Evolutionary conservation across 225 moss, liverwort and hornwort genomes (phyloP).

Genomic region (Bryoerythrophyllum caledonicum): DNA sequence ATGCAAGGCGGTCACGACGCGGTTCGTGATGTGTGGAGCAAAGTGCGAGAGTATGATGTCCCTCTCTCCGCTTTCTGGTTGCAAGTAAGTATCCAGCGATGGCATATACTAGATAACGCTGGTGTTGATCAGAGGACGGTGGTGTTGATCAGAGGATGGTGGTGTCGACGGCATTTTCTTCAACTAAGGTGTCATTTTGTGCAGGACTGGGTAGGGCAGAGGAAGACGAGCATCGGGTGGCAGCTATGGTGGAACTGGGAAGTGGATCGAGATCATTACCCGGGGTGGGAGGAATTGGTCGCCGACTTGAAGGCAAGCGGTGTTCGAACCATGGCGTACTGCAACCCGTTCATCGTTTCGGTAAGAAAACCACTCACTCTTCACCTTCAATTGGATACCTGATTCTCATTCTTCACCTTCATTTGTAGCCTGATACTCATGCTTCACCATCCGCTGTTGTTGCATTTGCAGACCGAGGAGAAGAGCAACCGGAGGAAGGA

Average conservation of each 20-base stretch:
- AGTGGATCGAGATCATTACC: constrained; percentile 78
- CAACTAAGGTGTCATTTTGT: background rate
- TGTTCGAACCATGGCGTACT: constrained; percentile 78
- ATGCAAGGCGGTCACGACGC: constrained; percentile 77
- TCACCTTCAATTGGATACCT: constrained; percentile 23
- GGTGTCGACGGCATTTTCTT: too few relatives aligned
- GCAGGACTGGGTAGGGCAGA: constrained; percentile 95
- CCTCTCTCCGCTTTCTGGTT: constrained; percentile 92
- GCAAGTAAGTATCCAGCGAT: constrained; percentile 48
- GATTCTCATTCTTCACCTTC: too few relatives aligned
- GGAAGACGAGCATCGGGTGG: constrained; percentile 83
- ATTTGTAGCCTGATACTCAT: constrained; percentile 26
- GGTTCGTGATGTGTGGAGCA: constrained; percentile 69
- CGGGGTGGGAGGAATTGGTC: constrained; percentile 65
- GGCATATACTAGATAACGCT: too few relatives aligned
- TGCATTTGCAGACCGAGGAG: constrained; percentile 54
- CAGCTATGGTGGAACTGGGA: constrained; percentile 99
- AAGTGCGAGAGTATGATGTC: constrained; percentile 60
- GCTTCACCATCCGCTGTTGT: too few relatives aligned
- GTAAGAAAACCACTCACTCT: constrained; percentile 18
- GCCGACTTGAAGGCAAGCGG: constrained; percentile 52
- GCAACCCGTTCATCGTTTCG: constrained; percentile 74
- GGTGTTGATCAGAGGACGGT: too few relatives aligned
- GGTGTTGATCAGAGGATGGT: too few relatives aligned
- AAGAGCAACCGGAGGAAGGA: constrained; percentile 50